Base-by-base conservation (phyloP, 192 early-diverging fungal species). In the Gamsiella multidivaricata region DNA sequence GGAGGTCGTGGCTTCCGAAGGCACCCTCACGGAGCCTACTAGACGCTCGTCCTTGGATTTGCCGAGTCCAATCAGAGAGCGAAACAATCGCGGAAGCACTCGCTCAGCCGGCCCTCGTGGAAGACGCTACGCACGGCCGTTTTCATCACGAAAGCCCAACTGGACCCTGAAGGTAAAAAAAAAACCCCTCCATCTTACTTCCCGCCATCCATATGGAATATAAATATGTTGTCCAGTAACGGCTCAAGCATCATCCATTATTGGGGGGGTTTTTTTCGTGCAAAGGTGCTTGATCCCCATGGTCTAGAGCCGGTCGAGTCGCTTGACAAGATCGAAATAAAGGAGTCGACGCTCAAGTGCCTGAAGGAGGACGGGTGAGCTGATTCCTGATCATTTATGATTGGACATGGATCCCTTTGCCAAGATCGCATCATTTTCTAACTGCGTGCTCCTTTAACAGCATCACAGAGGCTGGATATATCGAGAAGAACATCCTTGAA, bases 211-310 rank as follows among this genome's bases (percentile, higher is more conserved):
- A 32, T 54, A 31, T 15, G 10, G 3, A 20, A 54, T 10, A 32
- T 22, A 33, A 28, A 11, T 56, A 5, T 20, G 28, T 37, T 37
- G 20, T 2, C 41, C 22, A n/a, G n/a, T n/a, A n/a, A n/a, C n/a
- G n/a, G n/a, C n/a, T n/a, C n/a, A n/a, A n/a, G n/a, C n/a, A n/a
- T n/a, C n/a, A n/a, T n/a, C n/a, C n/a, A n/a, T 28, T 60, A 12
- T 0, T 4, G 15, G 0, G 10, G 41, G 22, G 22, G 5, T 26
- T 14, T 41, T 18, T 18, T 46, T 46, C 10, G 4, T 46, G n/a
- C 17, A 42, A 14, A 78, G 74, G n/a, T 78, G 0, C 18, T 64
- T 52, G 65, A 67, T 14, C 74, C 58, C 23, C 37, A 14, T 3
- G 60, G 60, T 3, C 22, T 78, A 49, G 47, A 63, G 22, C 46